Conservation (phyloP, 768 basidiomycete species). For the Leucogyrophana mollusca region DNA sequence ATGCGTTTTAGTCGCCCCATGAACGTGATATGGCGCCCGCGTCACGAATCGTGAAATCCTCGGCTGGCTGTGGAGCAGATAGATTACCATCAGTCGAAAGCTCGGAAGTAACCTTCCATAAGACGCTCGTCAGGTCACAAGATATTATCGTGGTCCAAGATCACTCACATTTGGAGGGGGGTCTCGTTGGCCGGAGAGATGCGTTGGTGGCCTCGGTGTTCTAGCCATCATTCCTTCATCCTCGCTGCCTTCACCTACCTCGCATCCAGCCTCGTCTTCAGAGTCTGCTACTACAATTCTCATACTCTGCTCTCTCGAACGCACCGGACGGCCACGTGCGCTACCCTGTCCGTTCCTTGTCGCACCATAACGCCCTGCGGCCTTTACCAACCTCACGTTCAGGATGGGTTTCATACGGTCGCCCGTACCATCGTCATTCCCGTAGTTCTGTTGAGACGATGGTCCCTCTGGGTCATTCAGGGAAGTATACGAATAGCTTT, state of each 20-base stretch:
- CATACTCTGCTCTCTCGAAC: conserved; percentile 10
- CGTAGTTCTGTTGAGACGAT: conserved; percentile 9
- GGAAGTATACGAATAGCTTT: conserved; percentile 20
- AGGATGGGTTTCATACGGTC: conserved; percentile 10
- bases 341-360: conserved; percentile 3
- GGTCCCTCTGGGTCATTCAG: conserved; percentile 18
- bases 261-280: background rate
- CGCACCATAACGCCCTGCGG: conserved; percentile 1
- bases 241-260: conserved; percentile 1
- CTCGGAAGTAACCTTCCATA: conserved; percentile 9
- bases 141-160: conserved; percentile 3
- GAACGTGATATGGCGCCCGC: conserved; percentile 34
- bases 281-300: conserved; percentile 2
- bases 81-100: conserved; percentile 7
- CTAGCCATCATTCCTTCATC: conserved; percentile 3
- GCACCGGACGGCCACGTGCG: conserved; percentile 22
- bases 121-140: conserved; percentile 6
- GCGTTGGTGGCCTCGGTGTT: conserved; percentile 3
- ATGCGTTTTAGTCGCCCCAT: conserved; percentile 28
- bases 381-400: conserved; percentile 25
- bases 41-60: conserved; percentile 27
- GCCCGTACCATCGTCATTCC: conserved; percentile 3
- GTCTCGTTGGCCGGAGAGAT: conserved; percentile 4
- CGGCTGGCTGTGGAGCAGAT: conserved; percentile 14
- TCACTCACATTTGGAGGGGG: conserved; percentile 16